Evolutionary conservation across 208 protist genomes (phyloP), one percentile per base, ranked within the genome.

Genomic region (Trypanosoma grayi): DNA sequence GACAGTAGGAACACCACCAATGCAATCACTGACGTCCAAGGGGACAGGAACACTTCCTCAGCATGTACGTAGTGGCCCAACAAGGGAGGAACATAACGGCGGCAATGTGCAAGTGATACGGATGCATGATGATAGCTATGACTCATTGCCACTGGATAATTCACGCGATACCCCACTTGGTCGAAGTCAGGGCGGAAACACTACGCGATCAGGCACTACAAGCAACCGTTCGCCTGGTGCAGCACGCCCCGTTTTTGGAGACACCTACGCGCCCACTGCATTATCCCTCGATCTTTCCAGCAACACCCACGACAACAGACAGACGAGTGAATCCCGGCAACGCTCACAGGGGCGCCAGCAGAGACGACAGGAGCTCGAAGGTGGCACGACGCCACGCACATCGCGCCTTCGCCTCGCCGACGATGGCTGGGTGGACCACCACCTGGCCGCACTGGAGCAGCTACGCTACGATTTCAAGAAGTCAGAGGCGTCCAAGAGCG

Each of bases 381-480:
- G 36, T 30, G 24, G 18, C 0, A 48, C 22, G 14, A 74, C 55
- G 14, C 55, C 57, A 14, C 66, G 66, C 20, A 37, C 34, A 4
- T 20, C 33, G 14, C 56, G 66, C 1, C 28, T 14, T 25, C 46
- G 66, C 16, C 25, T 64, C 37, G 60, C 43, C 11, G 20, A 60
- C 33, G 66, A 72, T 39, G 66, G 66, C 6, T 72, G 66, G 66
- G 57, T 65, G 7, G 36, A 60, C 27, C 33, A 64, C 27, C 57
- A 72, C 14, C 41, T 72, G 10, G 58, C 57, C 8, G 58, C 52
- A 13, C 60, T 80, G 22, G 74, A 80, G 43, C 59, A 69, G 58
- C 25, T 80, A 44, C 67, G 74, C 11, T 44, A 39, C 9, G 67
- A 68, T 45, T 80, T 80, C 62, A 31, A 66, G 7, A 50, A 60